Conservation (phyloP, 306 rosid species). For the Cucurbita pepo region DNA sequence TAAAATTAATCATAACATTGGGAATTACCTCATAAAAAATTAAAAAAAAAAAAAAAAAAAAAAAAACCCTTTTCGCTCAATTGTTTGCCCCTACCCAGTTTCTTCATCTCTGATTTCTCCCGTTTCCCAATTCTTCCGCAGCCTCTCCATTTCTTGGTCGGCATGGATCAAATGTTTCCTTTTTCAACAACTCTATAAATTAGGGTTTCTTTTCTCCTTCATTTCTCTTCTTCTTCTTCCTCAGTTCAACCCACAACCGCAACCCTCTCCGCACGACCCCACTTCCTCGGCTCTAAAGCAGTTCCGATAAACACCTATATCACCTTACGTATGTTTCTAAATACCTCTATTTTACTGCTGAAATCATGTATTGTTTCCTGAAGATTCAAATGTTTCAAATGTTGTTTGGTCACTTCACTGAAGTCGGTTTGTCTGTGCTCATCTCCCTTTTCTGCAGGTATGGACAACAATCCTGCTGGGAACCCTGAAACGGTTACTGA, state of each 20-base stretch:
- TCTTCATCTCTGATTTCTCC: too few relatives aligned
- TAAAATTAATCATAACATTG: too few relatives aligned
- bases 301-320: neutral
- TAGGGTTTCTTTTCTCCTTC: neutral
- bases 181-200: too few relatives aligned
- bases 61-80: too few relatives aligned
- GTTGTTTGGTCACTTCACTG: neutral
- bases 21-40: too few relatives aligned
- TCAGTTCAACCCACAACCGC: neutral
- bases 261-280: neutral
- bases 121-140: too few relatives aligned
- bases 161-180: too few relatives aligned
- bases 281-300: neutral
- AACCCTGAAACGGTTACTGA: conserved; percentile 15
- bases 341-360: neutral
- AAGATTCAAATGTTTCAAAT: neutral
- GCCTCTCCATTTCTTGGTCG: too few relatives aligned
- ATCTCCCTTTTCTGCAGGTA: neutral
- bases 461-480: neutral
- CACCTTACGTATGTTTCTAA: neutral
- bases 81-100: too few relatives aligned
- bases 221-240: neutral
- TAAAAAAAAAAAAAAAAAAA: too few relatives aligned
- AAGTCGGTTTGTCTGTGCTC: neutral
- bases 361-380: neutral